Conservation (phyloP, 2,329 filamentous ascomycete genomes). For the Emydomyces testavorans region DNA sequence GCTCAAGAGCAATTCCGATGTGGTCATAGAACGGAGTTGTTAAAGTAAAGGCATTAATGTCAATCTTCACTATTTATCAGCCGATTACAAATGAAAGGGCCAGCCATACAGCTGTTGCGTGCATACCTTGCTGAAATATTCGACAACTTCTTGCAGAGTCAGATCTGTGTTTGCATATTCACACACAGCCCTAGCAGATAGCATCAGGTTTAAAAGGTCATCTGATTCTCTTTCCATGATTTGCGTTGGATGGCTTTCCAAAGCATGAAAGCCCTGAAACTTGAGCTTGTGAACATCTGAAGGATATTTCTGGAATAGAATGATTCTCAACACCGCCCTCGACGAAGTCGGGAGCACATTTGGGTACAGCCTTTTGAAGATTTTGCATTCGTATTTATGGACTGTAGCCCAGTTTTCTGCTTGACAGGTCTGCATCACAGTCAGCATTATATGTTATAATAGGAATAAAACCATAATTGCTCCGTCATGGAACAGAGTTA, state of each 20-base stretch:
- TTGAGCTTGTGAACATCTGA: constrained; percentile 27
- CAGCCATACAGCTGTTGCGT: background rate
- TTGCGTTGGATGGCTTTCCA: constrained; percentile 41
- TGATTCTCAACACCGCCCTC: constrained; percentile 44
- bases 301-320: constrained; percentile 34
- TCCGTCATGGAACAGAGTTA: too few relatives aligned
- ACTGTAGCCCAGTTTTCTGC: constrained; percentile 46
- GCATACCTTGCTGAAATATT: constrained; percentile 39
- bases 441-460: constrained; percentile 8
- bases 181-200: constrained; percentile 45
- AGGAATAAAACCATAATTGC: too few relatives aligned
- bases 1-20: constrained; percentile 49
- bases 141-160: constrained; percentile 32
- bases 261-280: constrained; percentile 31
- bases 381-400: constrained; percentile 50
- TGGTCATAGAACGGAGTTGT: constrained; percentile 46
- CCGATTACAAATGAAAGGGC: background rate
- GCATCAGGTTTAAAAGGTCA: constrained; percentile 38
- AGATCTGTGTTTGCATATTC: constrained; percentile 41
- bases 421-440: constrained; percentile 43
- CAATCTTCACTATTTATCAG: constrained; percentile 32
- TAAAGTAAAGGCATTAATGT: constrained; percentile 49
- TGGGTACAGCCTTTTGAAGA: constrained; percentile 38
- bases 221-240: constrained; percentile 33
- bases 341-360: constrained; percentile 44